Base-by-base conservation (phyloP, 495 filamentous ascomycete species). In the Aspergillus avenaceus region DNA sequence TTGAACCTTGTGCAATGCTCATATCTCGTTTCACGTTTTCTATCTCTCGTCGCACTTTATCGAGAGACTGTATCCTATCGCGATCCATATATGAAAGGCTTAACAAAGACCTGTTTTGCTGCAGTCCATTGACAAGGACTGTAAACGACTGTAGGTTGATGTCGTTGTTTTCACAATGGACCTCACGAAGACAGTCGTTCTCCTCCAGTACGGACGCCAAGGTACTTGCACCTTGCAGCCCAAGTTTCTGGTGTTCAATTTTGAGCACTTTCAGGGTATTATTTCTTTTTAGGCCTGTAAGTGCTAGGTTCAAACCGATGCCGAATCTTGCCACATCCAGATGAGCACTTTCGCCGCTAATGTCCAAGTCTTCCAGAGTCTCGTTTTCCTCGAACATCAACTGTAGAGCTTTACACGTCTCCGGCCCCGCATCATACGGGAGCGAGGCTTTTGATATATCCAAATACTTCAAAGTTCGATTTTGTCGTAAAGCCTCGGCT, bases 401-500 rank as follows among this genome's bases (percentile, higher is more conserved):
- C 54, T 86, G 81, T 13, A 97, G 61, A n/a, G 83, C 75, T 36
- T 81, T 75, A 52, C 86, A 89, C 0, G 90, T 91, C 45, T 89
- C 83, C 2, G 80, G 75, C 29, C 83, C 81, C 1, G 87, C 84
- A 47, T 91, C 85, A 31, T 85, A 86, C 1, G 91, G 89, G 4
- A 96, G 80, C 2, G 90, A 89, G 14, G 86, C 88, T 51, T 91
- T 90, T 8, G 88, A 91, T 47, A 98, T 84, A 67, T 95, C 91
- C n/a, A 98, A 71, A 46, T 81, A 85, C 29, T 76, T 73, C 47
- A 96, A 80, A 6, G 88, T 84, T 21, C 73, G 84, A 53, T 96
- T 95, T 19, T 73, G 67, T 2, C 82, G 78, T 42, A 97, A 65
- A 1, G 93, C 87, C 41, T 78, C 70, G 11, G 93, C 70, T 28